These are phyloP conservation scores for Neurospora sublineolata DNA, from an alignment of 495 filamentous ascomycete genomes.

Conservation along the genomic window DNA sequence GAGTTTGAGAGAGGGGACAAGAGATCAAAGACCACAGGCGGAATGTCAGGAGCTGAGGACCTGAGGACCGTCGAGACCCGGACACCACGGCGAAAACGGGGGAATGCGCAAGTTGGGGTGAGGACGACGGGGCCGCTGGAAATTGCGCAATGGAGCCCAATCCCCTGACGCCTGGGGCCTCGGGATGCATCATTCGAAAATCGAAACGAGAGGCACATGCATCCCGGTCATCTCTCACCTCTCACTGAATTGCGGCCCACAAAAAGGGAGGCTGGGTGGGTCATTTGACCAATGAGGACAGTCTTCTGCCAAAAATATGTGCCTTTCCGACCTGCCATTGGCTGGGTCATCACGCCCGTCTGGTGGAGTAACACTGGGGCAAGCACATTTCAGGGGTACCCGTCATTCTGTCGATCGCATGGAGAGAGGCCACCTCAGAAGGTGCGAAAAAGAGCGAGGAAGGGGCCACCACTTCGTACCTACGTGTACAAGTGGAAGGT, in stretches of 20 bases:
- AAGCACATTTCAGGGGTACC: conserved; percentile 19
- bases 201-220: neutral
- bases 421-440: neutral
- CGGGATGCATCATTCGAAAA: neutral
- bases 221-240: neutral
- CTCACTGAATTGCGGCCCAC: conserved; percentile 8
- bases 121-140: neutral
- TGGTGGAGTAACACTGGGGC: conserved; percentile 6
- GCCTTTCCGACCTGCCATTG: conserved; percentile 7
- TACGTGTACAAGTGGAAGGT: neutral
- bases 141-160: neutral
- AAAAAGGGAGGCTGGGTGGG: conserved; percentile 1
- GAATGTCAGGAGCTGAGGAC: neutral
- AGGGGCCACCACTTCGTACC: neutral
- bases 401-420: conserved; percentile 14
- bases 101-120: neutral
- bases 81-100: neutral
- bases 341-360: conserved; percentile 5
- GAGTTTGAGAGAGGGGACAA: neutral
- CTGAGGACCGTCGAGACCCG: neutral
- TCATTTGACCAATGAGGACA: conserved; percentile 12
- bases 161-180: neutral
- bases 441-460: neutral
- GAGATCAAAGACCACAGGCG: neutral
- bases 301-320: conserved; percentile 4